These are phyloP conservation scores for Kingdonia uniflora DNA, from an alignment of 164 flowering plant genomes.

Conservation along the genomic window DNA sequence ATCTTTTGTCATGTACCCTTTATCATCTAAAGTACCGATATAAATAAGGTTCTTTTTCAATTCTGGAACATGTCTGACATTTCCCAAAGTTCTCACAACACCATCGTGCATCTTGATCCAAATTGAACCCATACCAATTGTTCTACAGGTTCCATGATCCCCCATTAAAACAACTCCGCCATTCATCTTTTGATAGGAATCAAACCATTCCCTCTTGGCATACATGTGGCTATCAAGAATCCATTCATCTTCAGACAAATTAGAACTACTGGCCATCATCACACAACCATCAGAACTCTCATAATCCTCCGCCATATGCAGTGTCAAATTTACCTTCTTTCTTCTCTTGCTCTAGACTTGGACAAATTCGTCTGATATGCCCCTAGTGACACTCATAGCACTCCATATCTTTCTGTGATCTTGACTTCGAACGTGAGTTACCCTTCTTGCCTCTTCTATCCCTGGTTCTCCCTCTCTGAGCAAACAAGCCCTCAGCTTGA, in stretches of 20 bases:
- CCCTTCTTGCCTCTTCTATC: no score
- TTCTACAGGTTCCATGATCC: not conserved
- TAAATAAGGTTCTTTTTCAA: not conserved
- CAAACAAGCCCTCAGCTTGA: no score
- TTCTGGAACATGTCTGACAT: not conserved
- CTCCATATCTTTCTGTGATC: no score
- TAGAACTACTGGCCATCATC: not conserved
- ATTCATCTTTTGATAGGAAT: not conserved
- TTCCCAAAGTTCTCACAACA: not conserved
- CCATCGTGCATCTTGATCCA: not conserved
- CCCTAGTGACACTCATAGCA: not conserved
- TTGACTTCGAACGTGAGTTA: no score
- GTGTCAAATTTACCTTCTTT: not conserved
- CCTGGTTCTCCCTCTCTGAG: no score
- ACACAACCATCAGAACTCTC: not conserved
- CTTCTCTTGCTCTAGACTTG: not conserved
- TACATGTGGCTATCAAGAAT: constrained; percentile 3
- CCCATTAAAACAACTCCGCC: not conserved
- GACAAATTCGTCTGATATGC: not conserved
- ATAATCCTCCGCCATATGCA: not conserved
- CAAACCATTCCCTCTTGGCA: not conserved
- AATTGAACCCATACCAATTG: constrained; percentile 1
- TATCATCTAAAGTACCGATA: not conserved
- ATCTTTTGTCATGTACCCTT: not conserved
- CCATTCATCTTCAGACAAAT: not conserved